Percentiles rank a stretch among this genome's conserved stretches.
phyloP scores from a whole-genome alignment of 345 rosid genomes.

The Punica granatum region DNA sequence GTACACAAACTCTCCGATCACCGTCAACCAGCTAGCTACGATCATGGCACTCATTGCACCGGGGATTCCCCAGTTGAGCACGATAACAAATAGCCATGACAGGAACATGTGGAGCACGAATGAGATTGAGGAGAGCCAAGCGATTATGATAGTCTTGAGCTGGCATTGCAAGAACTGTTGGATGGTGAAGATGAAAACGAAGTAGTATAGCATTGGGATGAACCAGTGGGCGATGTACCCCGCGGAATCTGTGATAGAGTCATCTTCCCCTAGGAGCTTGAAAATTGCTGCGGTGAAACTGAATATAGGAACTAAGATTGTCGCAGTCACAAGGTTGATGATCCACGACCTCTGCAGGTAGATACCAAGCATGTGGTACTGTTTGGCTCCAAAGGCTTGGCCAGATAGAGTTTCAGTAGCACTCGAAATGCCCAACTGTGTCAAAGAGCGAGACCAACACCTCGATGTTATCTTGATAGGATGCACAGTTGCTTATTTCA shows the following conservation, averaged over 20 bases:
- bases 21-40: constrained; percentile 29
- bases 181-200: constrained; percentile 6
- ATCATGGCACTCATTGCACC: constrained; percentile 47
- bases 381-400: constrained; percentile 17
- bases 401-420: constrained; percentile 18
- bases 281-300: neutral
- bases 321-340: constrained; percentile 9
- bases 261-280: constrained; percentile 11
- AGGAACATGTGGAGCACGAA: constrained; percentile 11
- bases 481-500: too few relatives aligned
- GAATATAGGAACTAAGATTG: constrained; percentile 11
- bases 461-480: too few relatives aligned
- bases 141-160: constrained; percentile 10
- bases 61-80: constrained; percentile 14
- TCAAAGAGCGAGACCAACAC: neutral
- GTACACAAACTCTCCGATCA: constrained; percentile 41
- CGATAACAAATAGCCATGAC: constrained; percentile 20
- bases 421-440: constrained; percentile 16
- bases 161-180: constrained; percentile 18
- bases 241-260: constrained; percentile 3
- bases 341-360: constrained; percentile 17
- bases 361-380: constrained; percentile 16
- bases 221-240: constrained; percentile 16
- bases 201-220: constrained; percentile 12
- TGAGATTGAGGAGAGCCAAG: constrained; percentile 9